Evolutionary conservation across 78 protist species (phyloP), one percentile per base, ranked within the genome.

Genomic region (Planoprotostelium fungivorum): DNA sequence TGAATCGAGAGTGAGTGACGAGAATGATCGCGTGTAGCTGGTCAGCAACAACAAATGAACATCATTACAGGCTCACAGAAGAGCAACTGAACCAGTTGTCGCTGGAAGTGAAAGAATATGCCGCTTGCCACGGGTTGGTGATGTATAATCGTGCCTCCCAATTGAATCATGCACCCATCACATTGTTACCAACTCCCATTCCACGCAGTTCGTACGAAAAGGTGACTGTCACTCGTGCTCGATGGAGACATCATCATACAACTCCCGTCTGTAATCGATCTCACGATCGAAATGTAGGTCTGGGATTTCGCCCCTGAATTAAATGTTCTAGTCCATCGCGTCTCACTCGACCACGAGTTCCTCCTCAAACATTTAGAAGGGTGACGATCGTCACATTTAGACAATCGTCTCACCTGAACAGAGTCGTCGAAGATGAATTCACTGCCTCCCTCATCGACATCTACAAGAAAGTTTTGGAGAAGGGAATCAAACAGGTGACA

Each of bases 361-460:
- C 5, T 51, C 5, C 73, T 51, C 31, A 16, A 51, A 51, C 73
- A 51, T 16, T 16, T 51, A 16, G 73, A 51, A 51, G 73, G 73
- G 73, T 51, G 73, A 51, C 31, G 73, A 16, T 25, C 16, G 31
- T 51, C 31, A 51, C 16, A 5, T 25, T 51, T 16, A 5, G 16
- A 51, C 73, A 5, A 16, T 16, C 16, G 73, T 51, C 5, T 51
- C 73, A 51, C 73, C 73, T 25, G 16, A 51, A 25, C 73, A 51
- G 73, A 5, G 73, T 51, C 31, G 73, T 16, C 5, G 73, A 83
- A 34, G 98, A 96, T 87, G 89, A 37, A 34, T 96, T 96, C 89
- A 95, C 96, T 37, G 90, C 85, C 63, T 16, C 28, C 29, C 84
- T 95, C 84, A 38, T 93, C 85, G 83, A 84, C 10, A 87, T 96